phyloP scores from a whole-genome alignment of 1,284 basidiomycete genomes.

The Trametes polyzona region DNA sequence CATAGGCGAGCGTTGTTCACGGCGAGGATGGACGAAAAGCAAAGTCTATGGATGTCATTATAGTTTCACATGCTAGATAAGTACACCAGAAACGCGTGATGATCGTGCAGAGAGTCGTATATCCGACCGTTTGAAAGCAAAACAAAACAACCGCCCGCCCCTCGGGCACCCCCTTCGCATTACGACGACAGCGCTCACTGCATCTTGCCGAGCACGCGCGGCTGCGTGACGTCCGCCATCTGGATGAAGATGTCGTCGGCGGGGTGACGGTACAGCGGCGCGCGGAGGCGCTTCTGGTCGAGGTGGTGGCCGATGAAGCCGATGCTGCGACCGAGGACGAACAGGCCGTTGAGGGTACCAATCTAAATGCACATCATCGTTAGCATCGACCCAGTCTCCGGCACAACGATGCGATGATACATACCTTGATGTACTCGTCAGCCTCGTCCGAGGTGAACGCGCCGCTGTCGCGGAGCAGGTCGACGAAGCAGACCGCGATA shows the following conservation, averaged over 20 bases:
- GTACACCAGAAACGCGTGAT: constrained; percentile 13
- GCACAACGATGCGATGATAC: constrained; percentile 27
- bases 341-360: constrained; percentile 93
- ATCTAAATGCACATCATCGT: constrained; percentile 52
- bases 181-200: constrained; percentile 20
- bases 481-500: constrained; percentile 98
- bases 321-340: constrained; percentile 96
- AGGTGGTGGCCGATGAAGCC: constrained; percentile 96
- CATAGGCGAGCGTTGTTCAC: too few species aligned
- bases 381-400: background rate
- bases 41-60: constrained; percentile 22
- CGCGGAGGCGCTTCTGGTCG: constrained; percentile 94
- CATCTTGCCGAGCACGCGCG: constrained; percentile 74
- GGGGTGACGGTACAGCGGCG: constrained; percentile 91
- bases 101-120: constrained; percentile 4
- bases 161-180: background rate
- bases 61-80: constrained; percentile 21
- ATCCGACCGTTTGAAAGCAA: constrained; percentile 14
- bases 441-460: constrained; percentile 97
- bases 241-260: constrained; percentile 88
- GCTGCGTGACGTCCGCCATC: constrained; percentile 81
- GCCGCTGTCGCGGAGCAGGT: constrained; percentile 90
- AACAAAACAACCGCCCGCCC: background rate
- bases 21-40: too few species aligned
- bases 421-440: constrained; percentile 93